Base-by-base conservation (phyloP, 2,329 filamentous ascomycete species). In the Ceratocystis albifundus region DNA sequence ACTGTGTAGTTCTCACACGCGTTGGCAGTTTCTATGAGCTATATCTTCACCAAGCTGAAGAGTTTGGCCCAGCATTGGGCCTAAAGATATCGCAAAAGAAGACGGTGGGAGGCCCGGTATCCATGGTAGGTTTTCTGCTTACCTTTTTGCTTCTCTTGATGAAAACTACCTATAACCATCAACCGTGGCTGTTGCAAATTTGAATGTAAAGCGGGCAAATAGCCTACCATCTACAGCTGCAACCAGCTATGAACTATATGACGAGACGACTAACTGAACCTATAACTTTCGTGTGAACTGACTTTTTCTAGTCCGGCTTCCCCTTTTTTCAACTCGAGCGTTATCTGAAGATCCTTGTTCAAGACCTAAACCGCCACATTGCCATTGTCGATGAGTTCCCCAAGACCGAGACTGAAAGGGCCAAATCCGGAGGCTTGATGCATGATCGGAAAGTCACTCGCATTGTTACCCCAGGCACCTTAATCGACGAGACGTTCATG, bases 401-500 rank as follows among this genome's bases (percentile, higher is more conserved):
- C 20, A 89, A 94, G 72, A 45, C 41, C 69, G 80, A 84, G 3
- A 80, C 85, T 2, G 84, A 84, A 66, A 90, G 84, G 75, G 78
- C 87, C 70, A 93, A 87, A 73, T 82, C 85, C 22, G 55, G 55
- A 15, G 89, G 89, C 15, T 77, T 93, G 69, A 80, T 93, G 79
- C 95, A 94, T 74, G 88, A 95, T 73, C 87, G 94, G 30, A 86
- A 81, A 70, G 90, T 99, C 15, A 84, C 89, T 20, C 86, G 94
- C 67, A 87, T 99, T 70, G 85, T 99, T 72, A 97, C 94, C 0
- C 91, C 94, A 0, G 94, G 94, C 22, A 99, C 94, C 1, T 79
- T 99, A 65, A 96, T 99, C 70, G 94, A 99, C 75, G 94, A 99
- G 76, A 92, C 91, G 71, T 99, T 97, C 75, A 91, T 99, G 80